Percentiles rank a stretch among this genome's conserved stretches.
Evolutionary conservation across 768 basidiomycete species (phyloP).

Genomic region (Rhizopogon vulgaris): DNA sequence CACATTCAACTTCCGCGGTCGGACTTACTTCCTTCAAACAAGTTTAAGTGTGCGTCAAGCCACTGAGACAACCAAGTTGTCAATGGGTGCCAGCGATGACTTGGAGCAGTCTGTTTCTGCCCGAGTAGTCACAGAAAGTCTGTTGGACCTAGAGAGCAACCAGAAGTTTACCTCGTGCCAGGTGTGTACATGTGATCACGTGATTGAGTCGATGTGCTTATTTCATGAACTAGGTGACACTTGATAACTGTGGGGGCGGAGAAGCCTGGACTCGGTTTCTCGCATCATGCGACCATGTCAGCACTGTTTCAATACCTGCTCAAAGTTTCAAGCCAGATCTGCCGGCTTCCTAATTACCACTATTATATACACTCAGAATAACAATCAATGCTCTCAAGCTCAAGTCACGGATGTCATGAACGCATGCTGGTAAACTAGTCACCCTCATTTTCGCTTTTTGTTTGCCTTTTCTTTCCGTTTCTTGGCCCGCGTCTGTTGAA

Average conservation of each 20-base stretch:
- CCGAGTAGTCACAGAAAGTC: constrained; percentile 37
- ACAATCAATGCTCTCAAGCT: neutral
- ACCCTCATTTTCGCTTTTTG: constrained; percentile 46
- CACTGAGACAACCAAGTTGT: constrained; percentile 16
- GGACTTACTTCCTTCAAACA: constrained; percentile 40
- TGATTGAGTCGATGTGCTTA: neutral
- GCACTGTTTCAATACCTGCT: constrained; percentile 21
- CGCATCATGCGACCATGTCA: constrained; percentile 37
- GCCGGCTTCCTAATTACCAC: neutral
- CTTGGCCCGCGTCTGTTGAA: constrained; percentile 65
- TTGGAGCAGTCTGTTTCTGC: constrained; percentile 2
- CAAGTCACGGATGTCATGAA: neutral
- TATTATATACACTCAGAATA: neutral
- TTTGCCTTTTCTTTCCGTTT: constrained; percentile 74
- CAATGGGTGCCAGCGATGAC: constrained; percentile 3
- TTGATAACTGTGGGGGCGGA: constrained; percentile 30
- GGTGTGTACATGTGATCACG: constrained; percentile 30
- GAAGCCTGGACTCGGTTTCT: constrained; percentile 43
- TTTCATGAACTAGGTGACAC: constrained; percentile 36
- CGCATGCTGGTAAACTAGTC: neutral
- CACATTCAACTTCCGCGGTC: constrained; percentile 28
- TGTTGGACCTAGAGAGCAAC: constrained; percentile 48
- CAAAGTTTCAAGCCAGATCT: constrained; percentile 9
- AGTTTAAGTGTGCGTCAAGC: constrained; percentile 45
- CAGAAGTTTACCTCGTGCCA: constrained; percentile 47